Evolutionary conservation across 129 eudicot genomes (phyloP), one percentile per base, ranked within the genome.

Genomic region (Centella asiatica): DNA sequence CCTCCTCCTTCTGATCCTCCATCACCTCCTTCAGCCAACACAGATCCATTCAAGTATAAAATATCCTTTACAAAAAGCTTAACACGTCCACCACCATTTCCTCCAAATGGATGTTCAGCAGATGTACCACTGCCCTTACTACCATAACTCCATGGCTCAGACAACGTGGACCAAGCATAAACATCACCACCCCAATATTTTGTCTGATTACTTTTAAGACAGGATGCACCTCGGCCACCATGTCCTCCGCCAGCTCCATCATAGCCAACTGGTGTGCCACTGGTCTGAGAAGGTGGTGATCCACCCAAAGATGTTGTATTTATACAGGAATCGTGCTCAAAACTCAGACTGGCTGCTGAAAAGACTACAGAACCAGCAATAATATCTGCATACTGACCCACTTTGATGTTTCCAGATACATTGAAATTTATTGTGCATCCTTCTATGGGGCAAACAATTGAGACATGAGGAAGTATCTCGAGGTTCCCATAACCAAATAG

Each of bases 211-310:
- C 74, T 73, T 70, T 85, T 80, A 47, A 77, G 44, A 78, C 97
- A 89, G 34, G 97, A 85, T 24, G 95, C 97, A 55, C 97, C 97
- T 69, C 97, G 75, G 19, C 97, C 97, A 13, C 97, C 97, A 74
- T 89, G 97, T 25, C 97, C 97, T 36, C 97, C 97, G 50, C 97
- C 97, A 71, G 95, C 95, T 58, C 97, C 90, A 12, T 89, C 97
- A 71, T 70, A 62, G 72, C 90, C 90, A 57, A 83, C 87, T 28
- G 97, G 97, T 50, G 97, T 89, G 52, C 97, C 97, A 61, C 95
- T 89, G 27, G 97, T 82, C 65, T 89, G 97, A 59, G 95, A 50
- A 31, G 97, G 97, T 4, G 97, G 97, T 55, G 76, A 48, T 68
- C 97, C 97, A 69, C 82, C 95, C 81, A 82, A 67, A 46, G 82